Evolutionary conservation across 768 basidiomycete species (phyloP).

Genomic region (Kwoniella sp.): DNA sequence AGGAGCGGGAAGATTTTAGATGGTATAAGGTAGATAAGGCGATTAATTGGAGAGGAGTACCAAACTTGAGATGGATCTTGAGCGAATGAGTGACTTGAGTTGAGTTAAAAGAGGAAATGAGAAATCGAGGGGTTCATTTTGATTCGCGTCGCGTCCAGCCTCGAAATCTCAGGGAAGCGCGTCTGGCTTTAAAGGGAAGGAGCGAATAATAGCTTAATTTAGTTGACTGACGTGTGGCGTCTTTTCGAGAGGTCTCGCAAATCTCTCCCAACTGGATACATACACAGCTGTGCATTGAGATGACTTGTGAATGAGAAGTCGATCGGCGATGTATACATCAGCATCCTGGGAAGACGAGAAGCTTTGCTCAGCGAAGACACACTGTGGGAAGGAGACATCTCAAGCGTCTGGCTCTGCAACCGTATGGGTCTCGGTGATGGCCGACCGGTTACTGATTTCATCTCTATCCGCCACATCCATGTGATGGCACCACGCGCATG

Average conservation of each 20-base stretch:
- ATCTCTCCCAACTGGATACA: too few species aligned
- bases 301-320: too few species aligned
- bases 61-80: background rate
- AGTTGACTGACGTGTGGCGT: too few species aligned
- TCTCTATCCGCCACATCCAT: constrained; percentile 1
- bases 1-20: background rate
- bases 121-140: constrained; percentile 1
- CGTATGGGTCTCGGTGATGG: background rate
- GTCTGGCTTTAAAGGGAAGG: background rate
- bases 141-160: constrained; percentile 1
- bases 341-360: too few species aligned
- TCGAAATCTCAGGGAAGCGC: constrained; percentile 6
- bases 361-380: too few species aligned
- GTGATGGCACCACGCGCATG: background rate
- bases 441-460: constrained; percentile 1
- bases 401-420: background rate
- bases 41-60: background rate
- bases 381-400: too few species aligned
- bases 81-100: background rate
- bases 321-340: too few species aligned
- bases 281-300: too few species aligned
- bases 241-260: too few species aligned
- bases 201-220: background rate
- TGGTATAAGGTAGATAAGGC: background rate
- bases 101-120: constrained; percentile 5